Evolutionary conservation across 306 rosid species (phyloP).

Genomic region (Canavalia ensiformis): DNA sequence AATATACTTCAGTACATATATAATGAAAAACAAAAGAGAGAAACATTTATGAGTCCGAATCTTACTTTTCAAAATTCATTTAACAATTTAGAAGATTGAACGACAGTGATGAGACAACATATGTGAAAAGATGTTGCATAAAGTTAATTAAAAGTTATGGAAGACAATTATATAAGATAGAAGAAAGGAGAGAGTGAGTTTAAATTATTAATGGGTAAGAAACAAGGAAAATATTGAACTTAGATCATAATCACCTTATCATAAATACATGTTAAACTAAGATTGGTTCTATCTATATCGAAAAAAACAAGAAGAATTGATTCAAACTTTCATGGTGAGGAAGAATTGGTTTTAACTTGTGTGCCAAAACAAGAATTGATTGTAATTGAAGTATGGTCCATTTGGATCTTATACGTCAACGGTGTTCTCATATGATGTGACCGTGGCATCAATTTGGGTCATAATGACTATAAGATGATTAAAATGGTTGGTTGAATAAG

Average conservation of each 20-base stretch:
- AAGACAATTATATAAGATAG: not conserved
- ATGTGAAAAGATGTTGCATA: not conserved
- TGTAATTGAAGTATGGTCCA: constrained; percentile 22
- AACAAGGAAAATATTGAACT: not conserved
- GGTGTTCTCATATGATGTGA: constrained; percentile 32
- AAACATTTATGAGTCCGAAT: not conserved
- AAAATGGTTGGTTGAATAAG: constrained; percentile 26
- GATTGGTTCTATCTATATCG: too few species aligned
- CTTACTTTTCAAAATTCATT: not conserved
- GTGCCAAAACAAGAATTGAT: constrained; percentile 4
- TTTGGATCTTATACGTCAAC: constrained; percentile 41
- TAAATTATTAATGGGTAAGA: not conserved
- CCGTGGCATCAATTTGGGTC: not conserved
- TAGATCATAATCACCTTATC: constrained; percentile 1
- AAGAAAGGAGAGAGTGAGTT: not conserved
- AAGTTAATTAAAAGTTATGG: not conserved
- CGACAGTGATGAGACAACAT: not conserved
- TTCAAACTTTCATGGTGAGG: not conserved
- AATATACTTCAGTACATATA: not conserved
- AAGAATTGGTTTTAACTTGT: not conserved
- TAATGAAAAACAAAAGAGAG: not conserved
- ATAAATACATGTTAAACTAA: not conserved
- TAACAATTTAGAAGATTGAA: not conserved
- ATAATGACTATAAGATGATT: not conserved
- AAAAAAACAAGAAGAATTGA: not conserved